Evolutionary conservation across 2,329 filamentous ascomycete species (phyloP), one percentile per base, ranked within the genome.

Genomic region (Aspergillus sp.): DNA sequence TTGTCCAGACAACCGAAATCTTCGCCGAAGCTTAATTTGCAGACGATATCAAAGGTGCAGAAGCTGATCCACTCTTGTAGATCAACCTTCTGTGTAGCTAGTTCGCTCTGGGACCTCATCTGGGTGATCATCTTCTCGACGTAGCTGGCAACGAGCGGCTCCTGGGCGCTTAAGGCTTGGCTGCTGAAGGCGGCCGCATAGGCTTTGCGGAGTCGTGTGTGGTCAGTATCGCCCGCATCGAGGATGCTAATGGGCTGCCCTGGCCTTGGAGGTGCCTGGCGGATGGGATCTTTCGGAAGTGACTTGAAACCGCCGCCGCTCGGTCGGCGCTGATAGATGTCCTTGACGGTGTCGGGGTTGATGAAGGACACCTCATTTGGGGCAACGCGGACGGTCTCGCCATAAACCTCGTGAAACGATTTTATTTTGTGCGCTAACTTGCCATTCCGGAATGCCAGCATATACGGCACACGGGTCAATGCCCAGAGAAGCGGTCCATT

Each of bases 291-390:
- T 21, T 53, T 53, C 15, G 50, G 50, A 13, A 53, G 50, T 15
- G 50, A 27, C 13, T 53, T 53, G 36, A 39, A 53, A 0, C 25
- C 17, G 13, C 10, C 10, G 21, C 7, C 25, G 36, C 32, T 36
- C 32, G 50, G 50, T 41, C 36, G 36, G 21, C 50, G 50, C 70
- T 74, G 11, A 62, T 80, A 80, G 39, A 81, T 77, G 27, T 80
- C 78, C 49, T 72, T 71, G 74, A 75, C 80, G 1, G 73, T 75
- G 2, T 80, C 77, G n/a, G 68, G 75, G 3, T 75, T 73, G 55
- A 72, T 80, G 67, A 80, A 79, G 2, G 78, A 79, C 0, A 81
- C 58, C 58, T 81, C 77, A 25, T 73, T 73, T 0, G 79, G 80
- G 0, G 72, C 69, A 5, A 81, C 61, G 10, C 79, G 73, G 1